Percentiles rank a stretch among this genome's conserved stretches.
These are phyloP conservation scores for Aspergillus eucalypticola DNA, from an alignment of 2,329 filamentous ascomycete species.

Conservation along the genomic window DNA sequence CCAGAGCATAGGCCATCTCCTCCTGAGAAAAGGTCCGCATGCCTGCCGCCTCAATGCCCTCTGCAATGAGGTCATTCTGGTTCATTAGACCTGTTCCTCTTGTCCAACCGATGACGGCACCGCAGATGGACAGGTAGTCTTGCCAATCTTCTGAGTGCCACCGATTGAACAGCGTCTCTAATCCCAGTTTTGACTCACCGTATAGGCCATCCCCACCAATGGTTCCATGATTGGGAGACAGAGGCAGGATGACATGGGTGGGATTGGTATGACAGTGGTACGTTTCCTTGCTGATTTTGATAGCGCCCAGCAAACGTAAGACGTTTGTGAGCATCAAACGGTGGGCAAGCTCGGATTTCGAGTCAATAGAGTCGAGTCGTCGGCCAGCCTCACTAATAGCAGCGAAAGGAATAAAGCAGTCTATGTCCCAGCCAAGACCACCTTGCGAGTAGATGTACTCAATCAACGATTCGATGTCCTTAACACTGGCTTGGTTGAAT, in stretches of 20 bases:
- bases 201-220: conserved; percentile 9
- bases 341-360: background rate
- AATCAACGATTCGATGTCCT: background rate
- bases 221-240: conserved; percentile 9
- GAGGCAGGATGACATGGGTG: conserved; percentile 1
- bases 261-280: background rate
- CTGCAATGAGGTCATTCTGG: conserved; percentile 3
- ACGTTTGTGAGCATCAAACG: conserved; percentile 8
- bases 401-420: conserved; percentile 4
- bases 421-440: background rate
- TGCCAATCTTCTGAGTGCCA: conserved; percentile 6
- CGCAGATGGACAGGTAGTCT: conserved; percentile 5
- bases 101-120: conserved; percentile 5
- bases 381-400: background rate
- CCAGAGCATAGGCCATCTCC: conserved; percentile 6
- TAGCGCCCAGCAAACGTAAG: background rate
- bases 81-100: conserved; percentile 6
- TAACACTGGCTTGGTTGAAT: conserved; percentile 4
- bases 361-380: background rate
- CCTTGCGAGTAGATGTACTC: background rate
- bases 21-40: background rate
- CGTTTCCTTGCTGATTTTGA: background rate
- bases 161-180: conserved; percentile 1
- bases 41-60: background rate
- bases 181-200: conserved; percentile 5